These are phyloP conservation scores for Fusarium mundagurra DNA, from an alignment of 2,329 filamentous ascomycete species.

Conservation along the genomic window DNA sequence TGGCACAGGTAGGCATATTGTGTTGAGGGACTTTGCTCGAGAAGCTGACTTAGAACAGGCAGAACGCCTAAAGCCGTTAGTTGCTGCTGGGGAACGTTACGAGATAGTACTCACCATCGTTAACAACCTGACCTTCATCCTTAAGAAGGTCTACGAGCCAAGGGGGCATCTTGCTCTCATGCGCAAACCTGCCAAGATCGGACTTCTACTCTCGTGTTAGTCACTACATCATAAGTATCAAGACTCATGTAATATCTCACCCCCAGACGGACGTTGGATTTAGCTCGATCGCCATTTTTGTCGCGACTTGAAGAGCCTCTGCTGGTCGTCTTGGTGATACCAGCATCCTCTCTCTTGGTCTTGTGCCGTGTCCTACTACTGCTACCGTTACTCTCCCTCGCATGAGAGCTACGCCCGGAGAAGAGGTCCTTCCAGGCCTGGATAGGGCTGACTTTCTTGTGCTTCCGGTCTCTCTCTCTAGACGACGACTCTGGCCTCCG, in stretches of 20 bases:
- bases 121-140: slow-evolving; percentile 64
- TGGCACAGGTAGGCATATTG: slow-evolving; percentile 83
- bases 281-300: slow-evolving; percentile 9
- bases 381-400: slow-evolving; percentile 22
- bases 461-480: slow-evolving; percentile 20
- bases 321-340: slow-evolving; percentile 4
- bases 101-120: slow-evolving; percentile 54
- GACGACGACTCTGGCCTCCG: slow-evolving; percentile 14
- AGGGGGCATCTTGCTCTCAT: slow-evolving; percentile 78
- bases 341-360: slow-evolving; percentile 33
- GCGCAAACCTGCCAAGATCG: slow-evolving; percentile 76
- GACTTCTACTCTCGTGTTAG: slow-evolving; percentile 54
- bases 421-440: slow-evolving; percentile 41
- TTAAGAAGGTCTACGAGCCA: slow-evolving; percentile 73
- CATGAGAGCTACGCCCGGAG: slow-evolving; percentile 3
- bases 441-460: slow-evolving; percentile 25
- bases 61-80: slow-evolving; percentile 60
- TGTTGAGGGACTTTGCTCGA: slow-evolving; percentile 70
- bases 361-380: slow-evolving; percentile 36
- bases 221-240: background rate
- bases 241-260: slow-evolving; percentile 3
- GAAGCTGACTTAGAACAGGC: slow-evolving; percentile 69
- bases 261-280: slow-evolving; percentile 31
- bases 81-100: background rate
- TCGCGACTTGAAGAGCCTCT: slow-evolving; percentile 1